These are phyloP conservation scores for Trichoderma koningii DNA, from an alignment of 2,329 filamentous ascomycete species.

Conservation along the genomic window DNA sequence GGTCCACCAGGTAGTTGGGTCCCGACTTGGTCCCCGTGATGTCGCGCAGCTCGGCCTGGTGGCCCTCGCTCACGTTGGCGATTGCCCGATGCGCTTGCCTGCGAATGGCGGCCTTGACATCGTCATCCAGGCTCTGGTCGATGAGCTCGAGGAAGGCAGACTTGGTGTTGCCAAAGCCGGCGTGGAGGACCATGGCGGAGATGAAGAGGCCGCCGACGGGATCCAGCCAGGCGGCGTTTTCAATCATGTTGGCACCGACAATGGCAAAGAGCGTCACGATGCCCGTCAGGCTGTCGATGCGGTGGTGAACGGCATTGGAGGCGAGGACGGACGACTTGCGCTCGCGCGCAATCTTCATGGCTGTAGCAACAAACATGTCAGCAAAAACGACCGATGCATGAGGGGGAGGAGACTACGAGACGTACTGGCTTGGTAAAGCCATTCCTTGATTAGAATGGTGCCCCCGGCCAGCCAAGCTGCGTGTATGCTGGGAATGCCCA, in stretches of 20 bases:
- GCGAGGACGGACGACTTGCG: constrained; percentile 94
- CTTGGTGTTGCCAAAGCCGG: constrained; percentile 82
- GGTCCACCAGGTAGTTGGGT: constrained; percentile 91
- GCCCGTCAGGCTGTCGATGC: constrained; percentile 91
- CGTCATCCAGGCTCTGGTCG: constrained; percentile 85
- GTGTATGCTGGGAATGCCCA: constrained; percentile 76
- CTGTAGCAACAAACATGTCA: constrained; percentile 46
- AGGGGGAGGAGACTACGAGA: constrained; percentile 33
- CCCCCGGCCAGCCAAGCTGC: constrained; percentile 92
- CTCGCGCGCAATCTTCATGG: constrained; percentile 92
- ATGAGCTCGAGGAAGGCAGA: constrained; percentile 83
- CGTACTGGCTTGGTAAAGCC: constrained; percentile 94
- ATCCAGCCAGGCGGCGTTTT: constrained; percentile 88
- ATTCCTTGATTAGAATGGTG: constrained; percentile 92
- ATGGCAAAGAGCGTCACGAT: constrained; percentile 91
- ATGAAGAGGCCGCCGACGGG: constrained; percentile 91
- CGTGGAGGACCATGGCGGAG: constrained; percentile 88
- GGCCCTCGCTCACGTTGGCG: constrained; percentile 52
- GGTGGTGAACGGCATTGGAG: constrained; percentile 94
- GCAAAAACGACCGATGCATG: not conserved
- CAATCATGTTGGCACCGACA: constrained; percentile 81
- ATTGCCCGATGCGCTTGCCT: constrained; percentile 65
- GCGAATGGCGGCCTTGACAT: constrained; percentile 72
- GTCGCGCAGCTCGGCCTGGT: constrained; percentile 69
- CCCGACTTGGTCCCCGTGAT: constrained; percentile 92